These are phyloP conservation scores for Nicotiana tomentosiformis DNA, from an alignment of 257 asterid genomes.

Conservation along the genomic window DNA sequence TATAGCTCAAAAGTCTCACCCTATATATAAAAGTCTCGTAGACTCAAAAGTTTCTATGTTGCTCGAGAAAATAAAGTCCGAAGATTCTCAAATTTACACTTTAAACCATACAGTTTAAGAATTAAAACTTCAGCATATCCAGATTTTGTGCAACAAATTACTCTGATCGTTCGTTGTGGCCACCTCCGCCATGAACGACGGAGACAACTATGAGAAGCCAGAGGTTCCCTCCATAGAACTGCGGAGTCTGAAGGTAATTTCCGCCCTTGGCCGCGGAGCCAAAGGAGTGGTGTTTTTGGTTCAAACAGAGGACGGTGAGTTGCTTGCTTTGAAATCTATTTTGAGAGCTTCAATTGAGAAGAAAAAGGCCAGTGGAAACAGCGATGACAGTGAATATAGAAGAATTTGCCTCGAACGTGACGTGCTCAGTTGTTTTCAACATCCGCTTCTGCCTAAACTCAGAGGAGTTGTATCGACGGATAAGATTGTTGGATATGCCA, in stretches of 20 bases:
- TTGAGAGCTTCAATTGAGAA: slow-evolving; percentile 55
- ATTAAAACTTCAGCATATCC: neutral
- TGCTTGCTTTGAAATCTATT: slow-evolving; percentile 73
- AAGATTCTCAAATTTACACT: neutral
- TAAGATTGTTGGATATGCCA: slow-evolving; percentile 70
- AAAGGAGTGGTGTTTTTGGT: slow-evolving; percentile 88
- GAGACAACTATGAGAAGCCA: neutral
- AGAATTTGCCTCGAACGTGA: slow-evolving; percentile 58
- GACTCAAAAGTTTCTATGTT: neutral
- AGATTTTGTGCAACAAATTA: neutral
- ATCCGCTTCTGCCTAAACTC: slow-evolving; percentile 83
- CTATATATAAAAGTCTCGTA: neutral
- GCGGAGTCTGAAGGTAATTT: slow-evolving; percentile 45
- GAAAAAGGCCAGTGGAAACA: slow-evolving; percentile 13
- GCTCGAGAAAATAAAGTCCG: neutral
- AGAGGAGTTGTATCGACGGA: slow-evolving; percentile 69
- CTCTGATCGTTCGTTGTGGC: neutral
- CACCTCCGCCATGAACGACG: slow-evolving; percentile 44
- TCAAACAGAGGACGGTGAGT: slow-evolving; percentile 39
- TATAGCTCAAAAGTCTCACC: neutral
- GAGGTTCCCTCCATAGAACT: slow-evolving; percentile 27
- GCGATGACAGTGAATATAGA: slow-evolving; percentile 33
- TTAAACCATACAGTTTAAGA: neutral
- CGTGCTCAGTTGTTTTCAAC: slow-evolving; percentile 46
- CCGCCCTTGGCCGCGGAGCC: slow-evolving; percentile 92